Conservation (phyloP, 805 yeast species). For the Naumovozyma castellii region DNA sequence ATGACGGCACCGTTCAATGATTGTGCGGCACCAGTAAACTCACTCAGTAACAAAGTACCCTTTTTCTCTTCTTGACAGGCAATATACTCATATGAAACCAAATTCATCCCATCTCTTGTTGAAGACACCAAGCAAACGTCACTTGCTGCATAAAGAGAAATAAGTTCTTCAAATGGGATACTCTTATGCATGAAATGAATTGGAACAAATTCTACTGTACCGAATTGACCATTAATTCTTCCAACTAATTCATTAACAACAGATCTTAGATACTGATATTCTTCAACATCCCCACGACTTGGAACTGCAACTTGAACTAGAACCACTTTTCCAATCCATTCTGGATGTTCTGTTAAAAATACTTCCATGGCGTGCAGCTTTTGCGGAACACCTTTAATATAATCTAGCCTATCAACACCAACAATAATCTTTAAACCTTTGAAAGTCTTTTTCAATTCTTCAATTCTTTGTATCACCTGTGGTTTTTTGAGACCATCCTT, state of each 20-base stretch:
- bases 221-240: constrained; percentile 89
- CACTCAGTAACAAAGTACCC: constrained; percentile 82
- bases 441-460: constrained; percentile 55
- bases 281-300: constrained; percentile 95
- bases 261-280: constrained; percentile 86
- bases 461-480: constrained; percentile 56
- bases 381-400: constrained; percentile 97
- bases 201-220: constrained; percentile 95
- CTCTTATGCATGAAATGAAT: constrained; percentile 93
- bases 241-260: constrained; percentile 95
- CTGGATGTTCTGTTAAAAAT: constrained; percentile 85
- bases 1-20: constrained; percentile 86
- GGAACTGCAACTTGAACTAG: constrained; percentile 97
- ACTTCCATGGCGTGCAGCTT: constrained; percentile 94
- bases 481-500: constrained; percentile 61
- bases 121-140: constrained; percentile 91
- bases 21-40: constrained; percentile 99
- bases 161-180: constrained; percentile 82
- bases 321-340: constrained; percentile 96
- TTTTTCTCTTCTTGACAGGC: constrained; percentile 85
- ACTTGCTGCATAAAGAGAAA: constrained; percentile 72
- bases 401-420: constrained; percentile 94
- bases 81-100: constrained; percentile 91
- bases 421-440: constrained; percentile 76
- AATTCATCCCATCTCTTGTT: constrained; percentile 97